phyloP scores from a whole-genome alignment of 2,329 filamentous ascomycete species.

The Alternaria triticina region DNA sequence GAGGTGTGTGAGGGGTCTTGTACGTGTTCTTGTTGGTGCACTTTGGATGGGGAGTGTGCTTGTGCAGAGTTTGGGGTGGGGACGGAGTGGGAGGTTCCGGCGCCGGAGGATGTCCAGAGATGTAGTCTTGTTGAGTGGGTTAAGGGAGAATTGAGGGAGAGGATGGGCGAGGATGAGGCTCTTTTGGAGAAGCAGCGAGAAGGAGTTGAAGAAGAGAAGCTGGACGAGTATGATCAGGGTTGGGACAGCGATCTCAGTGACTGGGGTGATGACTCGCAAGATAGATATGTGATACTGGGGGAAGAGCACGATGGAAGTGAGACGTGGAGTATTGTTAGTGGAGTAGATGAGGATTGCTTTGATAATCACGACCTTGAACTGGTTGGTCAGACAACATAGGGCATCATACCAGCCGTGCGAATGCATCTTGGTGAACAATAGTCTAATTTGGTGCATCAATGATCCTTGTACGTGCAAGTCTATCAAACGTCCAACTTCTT shows the following conservation, averaged over 20 bases:
- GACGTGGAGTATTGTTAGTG: slow-evolving; percentile 10
- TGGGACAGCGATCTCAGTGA: not conserved
- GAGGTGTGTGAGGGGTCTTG: not conserved
- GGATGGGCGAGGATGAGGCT: not conserved
- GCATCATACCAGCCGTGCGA: not conserved
- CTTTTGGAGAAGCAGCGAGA: not conserved
- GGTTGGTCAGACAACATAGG: not conserved
- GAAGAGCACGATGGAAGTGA: not conserved
- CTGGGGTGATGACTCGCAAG: not conserved
- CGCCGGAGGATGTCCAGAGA: slow-evolving; percentile 7
- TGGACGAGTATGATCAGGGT: not conserved
- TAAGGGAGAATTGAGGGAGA: not conserved
- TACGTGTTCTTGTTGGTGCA: not conserved
- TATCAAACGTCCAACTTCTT: slow-evolving; percentile 20
- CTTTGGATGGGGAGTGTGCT: not conserved
- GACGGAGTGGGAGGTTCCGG: not conserved
- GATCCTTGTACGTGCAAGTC: not conserved
- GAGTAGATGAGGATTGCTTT: not conserved
- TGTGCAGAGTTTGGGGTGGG: slow-evolving; percentile 7
- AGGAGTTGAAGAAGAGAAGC: not conserved
- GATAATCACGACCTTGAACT: not conserved
- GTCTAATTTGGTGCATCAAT: not conserved
- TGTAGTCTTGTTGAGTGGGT: slow-evolving; percentile 15
- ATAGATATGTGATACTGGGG: not conserved
- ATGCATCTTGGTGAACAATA: not conserved